phyloP scores from a whole-genome alignment of 208 protist genomes.

The Leishmania braziliensis region DNA sequence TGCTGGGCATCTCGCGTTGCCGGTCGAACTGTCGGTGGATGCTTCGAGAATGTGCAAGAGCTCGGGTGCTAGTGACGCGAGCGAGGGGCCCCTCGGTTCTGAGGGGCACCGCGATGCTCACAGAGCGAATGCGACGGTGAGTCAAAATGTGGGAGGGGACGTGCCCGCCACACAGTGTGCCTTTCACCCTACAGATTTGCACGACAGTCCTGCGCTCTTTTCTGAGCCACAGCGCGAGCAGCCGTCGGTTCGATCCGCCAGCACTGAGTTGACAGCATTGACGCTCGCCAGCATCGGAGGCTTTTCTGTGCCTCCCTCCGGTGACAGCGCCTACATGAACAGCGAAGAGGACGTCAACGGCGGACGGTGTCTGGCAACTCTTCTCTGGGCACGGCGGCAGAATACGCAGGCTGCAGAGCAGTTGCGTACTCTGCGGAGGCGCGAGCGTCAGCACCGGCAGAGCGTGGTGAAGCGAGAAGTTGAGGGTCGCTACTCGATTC shows the following conservation, averaged over 20 bases:
- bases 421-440: conserved; percentile 1
- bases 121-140: neutral
- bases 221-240: neutral
- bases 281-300: neutral
- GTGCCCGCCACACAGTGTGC: neutral
- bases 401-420: neutral
- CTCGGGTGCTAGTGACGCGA: neutral
- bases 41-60: neutral
- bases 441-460: conserved; percentile 22
- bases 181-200: neutral
- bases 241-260: neutral
- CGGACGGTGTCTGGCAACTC: conserved; percentile 23
- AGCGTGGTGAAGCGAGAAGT: conserved; percentile 1
- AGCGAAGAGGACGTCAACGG: neutral
- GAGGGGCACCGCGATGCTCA: neutral
- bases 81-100: neutral
- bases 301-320: neutral
- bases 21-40: neutral
- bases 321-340: conserved; percentile 1
- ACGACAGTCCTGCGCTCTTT: neutral
- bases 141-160: neutral
- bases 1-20: neutral
- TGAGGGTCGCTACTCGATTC: conserved; percentile 16
- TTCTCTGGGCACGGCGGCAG: conserved; percentile 12
- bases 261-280: neutral